Base-by-base conservation (phyloP, 1,284 basidiomycete genomes). In the Pseudozyma pruni region DNA sequence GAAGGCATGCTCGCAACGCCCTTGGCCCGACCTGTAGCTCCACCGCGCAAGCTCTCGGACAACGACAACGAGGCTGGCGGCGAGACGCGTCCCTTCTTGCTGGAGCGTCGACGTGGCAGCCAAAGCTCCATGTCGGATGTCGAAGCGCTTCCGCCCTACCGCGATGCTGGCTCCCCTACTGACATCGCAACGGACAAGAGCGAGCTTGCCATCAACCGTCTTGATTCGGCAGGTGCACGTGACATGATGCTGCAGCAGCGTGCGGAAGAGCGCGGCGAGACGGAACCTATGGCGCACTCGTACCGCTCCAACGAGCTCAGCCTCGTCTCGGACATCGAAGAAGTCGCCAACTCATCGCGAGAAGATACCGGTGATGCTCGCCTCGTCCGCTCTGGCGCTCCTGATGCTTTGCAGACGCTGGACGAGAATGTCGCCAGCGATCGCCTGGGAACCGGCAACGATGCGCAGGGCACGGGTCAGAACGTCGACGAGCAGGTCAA, bases 231-330 rank as follows among this genome's bases (percentile, higher is more conserved):
- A 1, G 75, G 75, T 8, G 75, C 75, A 2, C 44, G 61, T 10
- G 75, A 77, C 39, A 72, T 77, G 70, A 66, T 75, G 55, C 41
- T 64, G 13, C 71, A 77, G 41, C 75, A 77, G 31, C 56, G 60
- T 14, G 58, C 55, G 1, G 71, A 76, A 29, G 74, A 69, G 46
- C 52, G 59, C 19, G 69, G 59, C 38, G 64, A 70, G 42, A n/a
- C 47, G 10, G 57, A 71, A 35, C 53, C 46, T 13, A 63, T 64
- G 43, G 53, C 68, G 22, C 61, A 56, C 20, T 71, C 68, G 23
- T 71, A 71, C 39, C 55, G 51, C 16, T 63, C 60, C 31, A 59
- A 63, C 52, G 67, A 70, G 50, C 20, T 68, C 23, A 62, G 52
- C n/a, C 17, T 70, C 20, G 34, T 44, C 8, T 64, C 61, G 31